Evolutionary conservation across 768 basidiomycete genomes (phyloP).

Genomic region (Boletus sp.): DNA sequence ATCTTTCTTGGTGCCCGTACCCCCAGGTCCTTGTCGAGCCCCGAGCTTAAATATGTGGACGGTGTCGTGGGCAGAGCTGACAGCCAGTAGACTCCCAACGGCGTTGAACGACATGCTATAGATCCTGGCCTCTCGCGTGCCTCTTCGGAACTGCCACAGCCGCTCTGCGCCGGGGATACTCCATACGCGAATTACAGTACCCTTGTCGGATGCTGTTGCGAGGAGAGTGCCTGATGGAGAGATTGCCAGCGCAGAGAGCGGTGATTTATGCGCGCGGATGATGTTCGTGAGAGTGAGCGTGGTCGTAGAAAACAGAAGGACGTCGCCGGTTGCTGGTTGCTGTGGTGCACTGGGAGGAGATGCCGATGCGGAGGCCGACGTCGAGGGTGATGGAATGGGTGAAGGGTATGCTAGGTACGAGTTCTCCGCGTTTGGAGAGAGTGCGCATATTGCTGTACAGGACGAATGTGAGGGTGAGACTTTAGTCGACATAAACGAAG

Average conservation of each 20-base stretch:
- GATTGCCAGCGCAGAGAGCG: conserved; percentile 83
- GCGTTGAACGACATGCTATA: conserved; percentile 85
- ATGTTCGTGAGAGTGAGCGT: conserved; percentile 91
- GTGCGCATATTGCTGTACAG: conserved; percentile 82
- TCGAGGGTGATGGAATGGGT: conserved; percentile 80
- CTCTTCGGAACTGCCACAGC: conserved; percentile 91
- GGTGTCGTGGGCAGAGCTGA: conserved; percentile 90
- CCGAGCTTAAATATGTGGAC: conserved; percentile 95
- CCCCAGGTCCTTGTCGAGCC: conserved; percentile 28
- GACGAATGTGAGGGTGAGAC: not conserved
- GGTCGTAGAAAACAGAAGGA: conserved; percentile 92
- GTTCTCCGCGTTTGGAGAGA: conserved; percentile 90
- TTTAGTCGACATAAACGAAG: not conserved
- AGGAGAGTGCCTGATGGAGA: conserved; percentile 86
- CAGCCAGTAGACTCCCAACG: conserved; percentile 79
- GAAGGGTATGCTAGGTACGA: conserved; percentile 97
- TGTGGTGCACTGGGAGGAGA: conserved; percentile 40
- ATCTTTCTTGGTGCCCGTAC: conserved; percentile 21
- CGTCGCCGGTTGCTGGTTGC: conserved; percentile 68
- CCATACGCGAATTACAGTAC: conserved; percentile 97
- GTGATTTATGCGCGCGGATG: conserved; percentile 94
- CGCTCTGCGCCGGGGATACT: conserved; percentile 88
- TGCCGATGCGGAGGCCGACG: conserved; percentile 44
- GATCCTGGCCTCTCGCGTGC: conserved; percentile 83
- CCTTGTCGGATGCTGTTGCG: conserved; percentile 92